These are phyloP conservation scores for Aspergillus fructus DNA, from an alignment of 2,329 filamentous ascomycete species.

Conservation along the genomic window DNA sequence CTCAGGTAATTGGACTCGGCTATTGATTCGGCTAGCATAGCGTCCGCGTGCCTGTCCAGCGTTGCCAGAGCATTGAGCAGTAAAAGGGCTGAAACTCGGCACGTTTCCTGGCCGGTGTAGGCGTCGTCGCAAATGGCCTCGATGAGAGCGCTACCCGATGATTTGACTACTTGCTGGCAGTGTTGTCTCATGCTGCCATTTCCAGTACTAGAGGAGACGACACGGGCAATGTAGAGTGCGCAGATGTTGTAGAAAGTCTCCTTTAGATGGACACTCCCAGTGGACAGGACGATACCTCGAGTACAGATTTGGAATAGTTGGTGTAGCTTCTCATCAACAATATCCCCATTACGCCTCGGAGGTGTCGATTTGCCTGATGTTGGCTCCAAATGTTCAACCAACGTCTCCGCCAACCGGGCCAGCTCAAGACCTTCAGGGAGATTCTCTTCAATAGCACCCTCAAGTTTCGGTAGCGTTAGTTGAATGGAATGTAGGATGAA, in stretches of 20 bases:
- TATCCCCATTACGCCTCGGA: slow-evolving; percentile 57
- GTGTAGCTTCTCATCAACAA: slow-evolving; percentile 84
- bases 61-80: slow-evolving; percentile 77
- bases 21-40: slow-evolving; percentile 74
- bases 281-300: slow-evolving; percentile 72
- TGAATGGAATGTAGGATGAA: slow-evolving; percentile 87
- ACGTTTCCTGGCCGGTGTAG: slow-evolving; percentile 76
- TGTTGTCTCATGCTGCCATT: slow-evolving; percentile 49
- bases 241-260: slow-evolving; percentile 89
- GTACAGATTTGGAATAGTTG: slow-evolving; percentile 88
- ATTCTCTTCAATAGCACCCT: slow-evolving; percentile 69
- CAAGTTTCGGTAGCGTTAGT: slow-evolving; percentile 82
- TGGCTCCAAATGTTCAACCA: slow-evolving; percentile 43
- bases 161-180: slow-evolving; percentile 69
- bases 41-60: slow-evolving; percentile 69
- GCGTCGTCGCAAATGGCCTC: slow-evolving; percentile 92
- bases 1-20: slow-evolving; percentile 87
- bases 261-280: slow-evolving; percentile 69
- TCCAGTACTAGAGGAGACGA: slow-evolving; percentile 52
- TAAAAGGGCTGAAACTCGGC: slow-evolving; percentile 81
- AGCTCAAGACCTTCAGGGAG: slow-evolving; percentile 71
- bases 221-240: slow-evolving; percentile 77
- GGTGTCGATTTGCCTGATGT: slow-evolving; percentile 39
- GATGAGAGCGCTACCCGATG: slow-evolving; percentile 76
- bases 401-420: slow-evolving; percentile 72